Percentiles rank a stretch among this genome's conserved stretches.
These are phyloP conservation scores for Podospora conica DNA, from an alignment of 495 filamentous ascomycete genomes.

Conservation along the genomic window DNA sequence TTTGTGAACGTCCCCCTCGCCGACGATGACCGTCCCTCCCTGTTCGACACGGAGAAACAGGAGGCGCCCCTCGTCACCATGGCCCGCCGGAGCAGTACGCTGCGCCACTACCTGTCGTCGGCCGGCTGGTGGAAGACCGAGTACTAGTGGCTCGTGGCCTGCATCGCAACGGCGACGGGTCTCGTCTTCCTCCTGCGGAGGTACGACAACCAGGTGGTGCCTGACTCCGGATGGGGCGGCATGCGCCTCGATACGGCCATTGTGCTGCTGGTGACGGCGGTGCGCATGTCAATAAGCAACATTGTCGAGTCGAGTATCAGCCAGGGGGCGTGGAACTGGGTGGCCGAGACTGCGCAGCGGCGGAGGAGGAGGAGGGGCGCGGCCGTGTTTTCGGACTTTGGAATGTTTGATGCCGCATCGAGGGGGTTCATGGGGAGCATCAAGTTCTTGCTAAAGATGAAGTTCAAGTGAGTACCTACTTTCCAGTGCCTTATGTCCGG, in stretches of 20 bases:
- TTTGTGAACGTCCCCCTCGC: background rate
- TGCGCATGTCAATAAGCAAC: conserved; percentile 28
- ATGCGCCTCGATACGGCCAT: conserved; percentile 28
- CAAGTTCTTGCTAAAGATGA: conserved; percentile 30
- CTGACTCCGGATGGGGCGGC: conserved; percentile 18
- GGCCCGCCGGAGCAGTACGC: background rate
- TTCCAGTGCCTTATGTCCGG: background rate
- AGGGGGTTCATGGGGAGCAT: conserved; percentile 31
- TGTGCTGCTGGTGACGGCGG: conserved; percentile 30
- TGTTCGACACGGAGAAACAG: background rate
- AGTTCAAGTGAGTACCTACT: conserved; percentile 10
- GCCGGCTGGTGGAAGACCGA: conserved; percentile 32
- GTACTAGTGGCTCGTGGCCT: conserved; percentile 27
- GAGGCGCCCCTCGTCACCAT: background rate
- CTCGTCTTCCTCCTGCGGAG: conserved; percentile 22
- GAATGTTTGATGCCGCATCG: conserved; percentile 33
- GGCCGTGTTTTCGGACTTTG: conserved; percentile 31
- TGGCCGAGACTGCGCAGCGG: conserved; percentile 26
- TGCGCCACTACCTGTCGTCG: conserved; percentile 13
- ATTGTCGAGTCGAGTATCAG: conserved; percentile 30
- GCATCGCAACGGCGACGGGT: conserved; percentile 17
- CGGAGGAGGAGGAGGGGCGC: conserved; percentile 11
- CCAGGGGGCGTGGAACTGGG: conserved; percentile 37
- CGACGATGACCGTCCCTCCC: background rate
- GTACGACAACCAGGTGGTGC: conserved; percentile 27